Conservation (phyloP, 768 basidiomycete species). For the Psilocybe subaeruginosa region DNA sequence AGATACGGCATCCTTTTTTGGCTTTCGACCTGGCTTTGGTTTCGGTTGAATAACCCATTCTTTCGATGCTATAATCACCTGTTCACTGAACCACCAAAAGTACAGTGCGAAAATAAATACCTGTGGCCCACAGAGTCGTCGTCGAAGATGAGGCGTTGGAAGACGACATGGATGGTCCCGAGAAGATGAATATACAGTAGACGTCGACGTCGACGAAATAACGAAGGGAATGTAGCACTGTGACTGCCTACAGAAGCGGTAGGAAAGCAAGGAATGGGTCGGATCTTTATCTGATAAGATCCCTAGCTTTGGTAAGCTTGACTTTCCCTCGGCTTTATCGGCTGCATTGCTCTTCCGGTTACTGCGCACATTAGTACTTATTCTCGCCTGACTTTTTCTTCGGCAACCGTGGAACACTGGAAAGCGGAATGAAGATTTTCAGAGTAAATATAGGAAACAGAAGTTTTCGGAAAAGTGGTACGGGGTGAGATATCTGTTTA, state of each 20-base stretch:
- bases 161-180: conserved; percentile 18
- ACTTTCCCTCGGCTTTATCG: conserved; percentile 26
- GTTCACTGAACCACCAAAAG: conserved; percentile 11
- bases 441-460: not conserved
- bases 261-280: conserved; percentile 14
- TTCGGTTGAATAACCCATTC: conserved; percentile 89
- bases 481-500: conserved; percentile 19
- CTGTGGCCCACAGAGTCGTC: conserved; percentile 74
- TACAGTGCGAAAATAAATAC: conserved; percentile 36
- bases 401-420: too few species aligned
- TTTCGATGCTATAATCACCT: conserved; percentile 64
- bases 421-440: too few species aligned
- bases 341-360: conserved; percentile 24
- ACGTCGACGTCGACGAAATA: not conserved
- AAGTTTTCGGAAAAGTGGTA: not conserved
- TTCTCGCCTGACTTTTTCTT: not conserved
- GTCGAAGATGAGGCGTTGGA: conserved; percentile 41
- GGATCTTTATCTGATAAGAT: conserved; percentile 58
- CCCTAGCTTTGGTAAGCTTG: conserved; percentile 12
- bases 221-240: conserved; percentile 6
- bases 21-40: conserved; percentile 87
- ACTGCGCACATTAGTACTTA: not conserved
- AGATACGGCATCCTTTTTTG: conserved; percentile 65
- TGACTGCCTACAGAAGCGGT: conserved; percentile 20
- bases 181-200: not conserved